Evolutionary conservation across 805 yeast genomes (phyloP).

Genomic region (Lipomyces mesembrius): DNA sequence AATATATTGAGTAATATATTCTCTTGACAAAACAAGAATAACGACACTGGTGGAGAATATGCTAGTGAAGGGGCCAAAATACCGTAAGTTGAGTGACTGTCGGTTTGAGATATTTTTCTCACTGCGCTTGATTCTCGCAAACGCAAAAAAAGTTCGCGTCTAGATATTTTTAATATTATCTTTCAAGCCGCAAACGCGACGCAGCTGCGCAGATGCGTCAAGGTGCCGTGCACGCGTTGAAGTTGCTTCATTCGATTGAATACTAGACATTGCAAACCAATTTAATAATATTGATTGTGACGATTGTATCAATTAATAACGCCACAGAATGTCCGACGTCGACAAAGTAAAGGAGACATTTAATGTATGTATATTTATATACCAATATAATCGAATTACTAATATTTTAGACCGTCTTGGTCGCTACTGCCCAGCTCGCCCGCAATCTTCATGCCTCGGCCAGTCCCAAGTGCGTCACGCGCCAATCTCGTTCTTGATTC

Average conservation of each 20-base stretch:
- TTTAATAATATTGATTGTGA: background rate
- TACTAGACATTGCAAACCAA: too few relatives aligned
- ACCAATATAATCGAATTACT: too few relatives aligned
- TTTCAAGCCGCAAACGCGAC: constrained; percentile 1
- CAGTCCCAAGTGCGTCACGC: constrained; percentile 23
- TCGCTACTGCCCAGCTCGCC: constrained; percentile 25
- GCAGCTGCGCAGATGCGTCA: background rate
- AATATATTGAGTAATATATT: background rate
- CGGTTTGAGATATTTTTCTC: background rate
- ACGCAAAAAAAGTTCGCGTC: constrained; percentile 3
- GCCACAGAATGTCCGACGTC: constrained; percentile 10
- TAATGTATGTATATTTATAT: constrained; percentile 18
- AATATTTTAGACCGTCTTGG: constrained; percentile 19
- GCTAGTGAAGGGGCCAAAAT: background rate
- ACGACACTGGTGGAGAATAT: background rate
- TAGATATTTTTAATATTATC: background rate
- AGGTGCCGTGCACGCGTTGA: background rate
- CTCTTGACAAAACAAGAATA: background rate
- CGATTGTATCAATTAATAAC: background rate
- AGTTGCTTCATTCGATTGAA: background rate
- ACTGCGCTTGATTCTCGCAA: background rate
- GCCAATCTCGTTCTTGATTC: background rate
- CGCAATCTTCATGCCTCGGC: constrained; percentile 16
- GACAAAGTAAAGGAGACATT: constrained; percentile 14
- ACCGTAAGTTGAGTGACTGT: background rate